Evolutionary conservation across 176 grass and related monocot genomes (phyloP).

Genomic region (Oryza rufipogon): DNA sequence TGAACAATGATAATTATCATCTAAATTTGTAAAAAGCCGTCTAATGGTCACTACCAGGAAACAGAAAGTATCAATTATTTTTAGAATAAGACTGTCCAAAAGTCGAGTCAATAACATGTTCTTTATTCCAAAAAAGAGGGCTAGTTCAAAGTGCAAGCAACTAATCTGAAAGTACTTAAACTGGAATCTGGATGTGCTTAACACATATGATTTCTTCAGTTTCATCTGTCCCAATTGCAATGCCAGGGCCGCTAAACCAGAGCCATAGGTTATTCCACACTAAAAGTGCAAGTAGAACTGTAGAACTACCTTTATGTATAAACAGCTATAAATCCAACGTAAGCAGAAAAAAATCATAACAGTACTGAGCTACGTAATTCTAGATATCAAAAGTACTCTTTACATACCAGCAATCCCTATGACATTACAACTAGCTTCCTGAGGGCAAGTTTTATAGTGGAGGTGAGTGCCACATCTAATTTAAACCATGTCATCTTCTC

Average conservation of each 20-base stretch:
- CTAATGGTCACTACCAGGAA: slow-evolving; percentile 6
- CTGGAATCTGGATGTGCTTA: not conserved
- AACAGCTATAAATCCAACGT: not conserved
- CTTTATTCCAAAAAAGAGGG: not conserved
- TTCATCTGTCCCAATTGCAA: not conserved
- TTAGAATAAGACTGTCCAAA: slow-evolving; percentile 9
- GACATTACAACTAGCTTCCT: not conserved
- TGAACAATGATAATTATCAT: not conserved
- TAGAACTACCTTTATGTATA: not conserved
- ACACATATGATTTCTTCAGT: not conserved
- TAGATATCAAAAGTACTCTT: not conserved
- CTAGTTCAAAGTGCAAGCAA: not conserved
- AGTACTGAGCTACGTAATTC: not conserved
- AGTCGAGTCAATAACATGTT: not conserved
- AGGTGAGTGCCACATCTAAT: too few species aligned
- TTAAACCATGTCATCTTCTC: too few species aligned
- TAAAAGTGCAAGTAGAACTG: not conserved
- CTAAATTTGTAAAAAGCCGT: slow-evolving; percentile 1
- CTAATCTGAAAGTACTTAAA: not conserved
- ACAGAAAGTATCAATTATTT: not conserved
- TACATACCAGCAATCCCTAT: not conserved
- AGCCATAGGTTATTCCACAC: not conserved
- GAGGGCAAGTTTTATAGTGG: too few species aligned
- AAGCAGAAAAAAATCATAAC: not conserved
- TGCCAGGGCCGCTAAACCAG: not conserved